Conservation (phyloP, 2,329 filamentous ascomycete species). For the Helicocarpus griseus region DNA sequence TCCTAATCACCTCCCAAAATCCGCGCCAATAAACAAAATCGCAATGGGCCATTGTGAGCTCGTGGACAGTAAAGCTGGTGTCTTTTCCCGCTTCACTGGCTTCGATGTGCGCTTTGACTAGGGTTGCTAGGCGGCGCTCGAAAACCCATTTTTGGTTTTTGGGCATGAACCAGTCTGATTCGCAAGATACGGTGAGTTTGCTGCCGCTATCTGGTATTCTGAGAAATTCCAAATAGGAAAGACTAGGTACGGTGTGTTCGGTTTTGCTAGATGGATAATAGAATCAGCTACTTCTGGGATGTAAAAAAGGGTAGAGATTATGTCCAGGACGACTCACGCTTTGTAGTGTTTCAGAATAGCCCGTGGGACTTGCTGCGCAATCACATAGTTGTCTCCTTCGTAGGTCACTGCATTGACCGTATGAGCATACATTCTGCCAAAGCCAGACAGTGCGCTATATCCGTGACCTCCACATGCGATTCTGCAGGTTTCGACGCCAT, state of each 20-base stretch:
- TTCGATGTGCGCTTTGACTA: slow-evolving; percentile 15
- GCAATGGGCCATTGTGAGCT: slow-evolving; percentile 19
- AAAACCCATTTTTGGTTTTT: slow-evolving; percentile 14
- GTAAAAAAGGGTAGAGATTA: neutral
- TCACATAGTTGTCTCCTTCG: slow-evolving; percentile 35
- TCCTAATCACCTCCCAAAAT: slow-evolving; percentile 13
- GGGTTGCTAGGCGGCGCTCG: slow-evolving; percentile 12
- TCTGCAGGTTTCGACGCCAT: slow-evolving; percentile 15
- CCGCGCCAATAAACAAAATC: slow-evolving; percentile 17
- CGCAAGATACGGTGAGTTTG: slow-evolving; percentile 2
- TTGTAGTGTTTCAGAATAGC: slow-evolving; percentile 18
- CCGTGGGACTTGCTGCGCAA: slow-evolving; percentile 29
- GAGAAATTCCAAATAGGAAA: slow-evolving; percentile 15
- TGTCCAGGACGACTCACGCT: slow-evolving; percentile 2
- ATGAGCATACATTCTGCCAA: slow-evolving; percentile 22
- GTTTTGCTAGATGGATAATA: slow-evolving; percentile 8
- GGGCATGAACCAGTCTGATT: slow-evolving; percentile 11
- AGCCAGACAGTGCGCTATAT: slow-evolving; percentile 25
- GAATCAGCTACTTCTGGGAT: neutral
- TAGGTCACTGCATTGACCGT: slow-evolving; percentile 22
- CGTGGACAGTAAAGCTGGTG: slow-evolving; percentile 16
- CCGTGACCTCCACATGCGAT: slow-evolving; percentile 30
- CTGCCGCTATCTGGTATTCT: slow-evolving; percentile 3
- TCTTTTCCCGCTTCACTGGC: slow-evolving; percentile 14
- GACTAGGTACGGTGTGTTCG: slow-evolving; percentile 12